Evolutionary conservation across 2,329 filamentous ascomycete species (phyloP).

Genomic region (Trichoderma sp.): DNA sequence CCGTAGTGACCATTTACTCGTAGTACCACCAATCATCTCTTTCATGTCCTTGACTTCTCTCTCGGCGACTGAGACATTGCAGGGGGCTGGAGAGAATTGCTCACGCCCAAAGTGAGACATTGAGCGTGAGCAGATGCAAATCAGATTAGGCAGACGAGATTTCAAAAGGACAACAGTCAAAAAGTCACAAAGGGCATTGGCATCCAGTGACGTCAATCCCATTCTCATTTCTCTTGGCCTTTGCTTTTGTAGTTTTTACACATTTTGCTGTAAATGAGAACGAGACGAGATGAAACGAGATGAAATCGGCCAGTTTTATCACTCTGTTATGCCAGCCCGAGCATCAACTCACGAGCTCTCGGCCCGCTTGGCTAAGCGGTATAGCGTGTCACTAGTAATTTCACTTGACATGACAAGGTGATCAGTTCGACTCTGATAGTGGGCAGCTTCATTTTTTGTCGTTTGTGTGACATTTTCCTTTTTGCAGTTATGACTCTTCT

Average conservation of each 20-base stretch:
- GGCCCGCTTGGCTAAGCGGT: constrained; percentile 21
- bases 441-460: constrained; percentile 3
- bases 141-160: constrained; percentile 3
- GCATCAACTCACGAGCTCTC: background rate
- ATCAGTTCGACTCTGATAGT: constrained; percentile 22
- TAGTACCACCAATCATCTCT: background rate
- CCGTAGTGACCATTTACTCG: background rate
- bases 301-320: background rate
- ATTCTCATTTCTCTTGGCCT: background rate
- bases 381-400: constrained; percentile 22
- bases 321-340: background rate
- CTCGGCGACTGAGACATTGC: background rate
- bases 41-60: background rate
- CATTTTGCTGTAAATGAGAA: background rate
- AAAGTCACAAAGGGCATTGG: background rate
- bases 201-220: background rate
- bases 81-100: background rate
- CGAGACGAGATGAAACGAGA: background rate
- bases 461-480: background rate
- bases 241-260: background rate
- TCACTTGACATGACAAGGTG: constrained; percentile 19
- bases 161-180: background rate
- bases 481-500: background rate
- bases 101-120: background rate
- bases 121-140: background rate